Evolutionary conservation across 164 flowering plant genomes (phyloP), one percentile per base, ranked within the genome.

Genomic region (Magnolia kwangsiensis): DNA sequence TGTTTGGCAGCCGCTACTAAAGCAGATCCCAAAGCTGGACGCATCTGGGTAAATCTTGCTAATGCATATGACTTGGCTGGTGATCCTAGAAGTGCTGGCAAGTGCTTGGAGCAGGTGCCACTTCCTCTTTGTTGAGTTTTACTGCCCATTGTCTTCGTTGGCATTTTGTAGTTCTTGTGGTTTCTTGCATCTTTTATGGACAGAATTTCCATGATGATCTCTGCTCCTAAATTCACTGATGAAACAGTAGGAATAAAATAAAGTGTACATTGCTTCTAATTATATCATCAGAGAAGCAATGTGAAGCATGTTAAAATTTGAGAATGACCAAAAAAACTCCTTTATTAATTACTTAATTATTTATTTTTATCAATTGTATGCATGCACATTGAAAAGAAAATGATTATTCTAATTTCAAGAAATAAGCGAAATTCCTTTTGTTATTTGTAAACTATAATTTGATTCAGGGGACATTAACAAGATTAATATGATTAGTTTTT

Each of bases 91-190:
- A 90, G 88, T 83, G 88, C 95, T 73, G 80, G 88, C 78, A 94
- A 88, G 85, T 96, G 97, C 88, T 86, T 96, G 83, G 96, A 91
- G 83, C 90, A 94, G 98, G 98, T 95, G 79, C 77, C 71, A 65
- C 66, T 81, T 72, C 68, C 51, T 37, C 8, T 11, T 63, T 58
- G 63, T 14, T 37, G 45, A 37, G 45, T 37, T 37, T 37, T 37
- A 2, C 45, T 37, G 45, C 9, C 11, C 59, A 55, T 55, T 55
- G 59, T 55, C 59, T 55, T 14, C 59, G 14, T 9, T 5, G 14
- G 16, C 16, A 19, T 19, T 63, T 63, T 16, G 67, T 19, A 7
- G n/a, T 63, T 63, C 21, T 5, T 20, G 16, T 11, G 21, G 66
- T 11, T 16, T 11, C 66, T 19, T 63, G 20, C 67, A 19, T 63